phyloP scores from a whole-genome alignment of 192 early-diverging fungal genomes.

The Podila clonocystis region DNA sequence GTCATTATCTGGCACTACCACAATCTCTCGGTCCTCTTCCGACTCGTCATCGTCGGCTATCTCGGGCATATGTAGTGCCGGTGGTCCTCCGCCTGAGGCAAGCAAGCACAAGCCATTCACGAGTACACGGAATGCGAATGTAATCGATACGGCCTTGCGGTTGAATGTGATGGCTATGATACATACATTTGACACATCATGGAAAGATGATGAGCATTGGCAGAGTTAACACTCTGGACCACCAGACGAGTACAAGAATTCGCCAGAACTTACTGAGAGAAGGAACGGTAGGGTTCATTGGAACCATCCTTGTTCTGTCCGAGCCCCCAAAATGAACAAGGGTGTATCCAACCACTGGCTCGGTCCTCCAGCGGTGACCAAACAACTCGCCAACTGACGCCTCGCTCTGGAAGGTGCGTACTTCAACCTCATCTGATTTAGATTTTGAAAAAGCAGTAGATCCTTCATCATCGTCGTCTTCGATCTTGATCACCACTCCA shows the following conservation, averaged over 20 bases:
- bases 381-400: constrained; percentile 45
- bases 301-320: constrained; percentile 44
- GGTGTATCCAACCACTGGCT: constrained; percentile 45
- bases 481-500: constrained; percentile 38
- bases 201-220: background rate
- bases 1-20: constrained; percentile 27
- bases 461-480: constrained; percentile 24
- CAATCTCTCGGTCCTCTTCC: constrained; percentile 27
- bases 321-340: constrained; percentile 47
- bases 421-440: constrained; percentile 12
- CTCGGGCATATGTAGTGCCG: constrained; percentile 47
- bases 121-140: constrained; percentile 36
- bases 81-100: constrained; percentile 41
- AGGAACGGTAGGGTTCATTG: constrained; percentile 49
- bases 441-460: background rate
- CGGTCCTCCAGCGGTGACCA: constrained; percentile 49
- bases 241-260: background rate
- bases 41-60: constrained; percentile 45
- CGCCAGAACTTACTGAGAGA: constrained; percentile 30
- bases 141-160: constrained; percentile 14
- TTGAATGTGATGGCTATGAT: constrained; percentile 31
- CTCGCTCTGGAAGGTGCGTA: constrained; percentile 41
- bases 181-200: background rate
- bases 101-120: constrained; percentile 43
- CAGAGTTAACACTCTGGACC: background rate